Percentiles rank a stretch among this genome's conserved stretches.
These are phyloP conservation scores for Detonula confervacea DNA, from an alignment of 352 stramenopile genomes.

Conservation along the genomic window DNA sequence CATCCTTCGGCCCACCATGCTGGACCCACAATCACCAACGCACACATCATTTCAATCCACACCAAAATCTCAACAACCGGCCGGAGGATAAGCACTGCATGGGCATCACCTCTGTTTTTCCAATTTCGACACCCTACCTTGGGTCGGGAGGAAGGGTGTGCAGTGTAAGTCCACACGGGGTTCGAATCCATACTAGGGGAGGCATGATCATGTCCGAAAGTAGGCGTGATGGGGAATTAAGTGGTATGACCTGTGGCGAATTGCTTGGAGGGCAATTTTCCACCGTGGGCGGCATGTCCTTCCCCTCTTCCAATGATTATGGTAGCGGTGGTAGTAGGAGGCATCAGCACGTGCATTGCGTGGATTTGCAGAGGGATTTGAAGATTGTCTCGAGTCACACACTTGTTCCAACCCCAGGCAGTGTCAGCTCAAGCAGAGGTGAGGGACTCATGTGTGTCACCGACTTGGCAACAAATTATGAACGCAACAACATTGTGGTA, in stretches of 20 bases:
- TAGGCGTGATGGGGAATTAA: slow-evolving; percentile 24
- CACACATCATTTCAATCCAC: background rate
- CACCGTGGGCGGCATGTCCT: slow-evolving; percentile 64
- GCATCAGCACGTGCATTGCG: slow-evolving; percentile 63
- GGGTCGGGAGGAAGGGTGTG: slow-evolving; percentile 48
- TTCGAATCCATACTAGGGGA: slow-evolving; percentile 72
- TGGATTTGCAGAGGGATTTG: slow-evolving; percentile 74
- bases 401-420: slow-evolving; percentile 20
- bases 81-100: slow-evolving; percentile 59
- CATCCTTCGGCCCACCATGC: slow-evolving; percentile 49
- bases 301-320: background rate
- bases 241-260: slow-evolving; percentile 65
- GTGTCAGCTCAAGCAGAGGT: background rate
- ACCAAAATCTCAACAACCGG: background rate
- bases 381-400: slow-evolving; percentile 65
- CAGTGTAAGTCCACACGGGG: slow-evolving; percentile 63
- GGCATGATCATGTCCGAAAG: slow-evolving; percentile 64
- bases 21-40: background rate
- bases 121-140: slow-evolving; percentile 28
- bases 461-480: slow-evolving; percentile 60
- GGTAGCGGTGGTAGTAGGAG: background rate
- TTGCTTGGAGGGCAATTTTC: slow-evolving; percentile 51
- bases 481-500: slow-evolving; percentile 65
- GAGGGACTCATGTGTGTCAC: slow-evolving; percentile 50
- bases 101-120: slow-evolving; percentile 70